These are phyloP conservation scores for Colletotrichum cuscutae DNA, from an alignment of 2,329 filamentous ascomycete species.

Conservation along the genomic window DNA sequence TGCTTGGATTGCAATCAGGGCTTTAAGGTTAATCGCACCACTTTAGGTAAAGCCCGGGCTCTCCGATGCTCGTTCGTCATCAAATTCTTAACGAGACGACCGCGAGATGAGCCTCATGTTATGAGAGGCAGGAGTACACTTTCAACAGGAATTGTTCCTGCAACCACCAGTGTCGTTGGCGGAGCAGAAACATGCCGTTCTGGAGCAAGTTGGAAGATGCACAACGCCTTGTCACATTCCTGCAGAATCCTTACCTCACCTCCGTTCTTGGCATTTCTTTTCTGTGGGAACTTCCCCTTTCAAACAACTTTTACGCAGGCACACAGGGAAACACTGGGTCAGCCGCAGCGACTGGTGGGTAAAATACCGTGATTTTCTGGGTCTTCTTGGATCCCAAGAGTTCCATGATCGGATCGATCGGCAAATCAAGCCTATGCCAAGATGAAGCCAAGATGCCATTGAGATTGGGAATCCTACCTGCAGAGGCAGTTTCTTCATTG, in stretches of 20 bases:
- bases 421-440: slow-evolving; percentile 29
- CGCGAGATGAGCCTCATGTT: background rate
- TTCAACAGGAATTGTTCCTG: background rate
- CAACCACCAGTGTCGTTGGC: background rate
- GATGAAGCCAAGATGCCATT: slow-evolving; percentile 25
- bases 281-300: background rate
- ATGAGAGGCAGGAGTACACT: background rate
- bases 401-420: slow-evolving; percentile 30
- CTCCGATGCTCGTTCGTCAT: background rate
- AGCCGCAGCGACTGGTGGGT: slow-evolving; percentile 10
- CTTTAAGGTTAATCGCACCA: slow-evolving; percentile 21
- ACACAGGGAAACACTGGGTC: background rate
- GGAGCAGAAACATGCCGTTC: background rate
- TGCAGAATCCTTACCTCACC: background rate
- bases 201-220: background rate
- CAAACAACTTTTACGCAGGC: background rate
- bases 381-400: slow-evolving; percentile 1
- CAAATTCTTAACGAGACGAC: background rate
- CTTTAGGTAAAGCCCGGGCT: background rate
- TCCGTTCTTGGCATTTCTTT: background rate
- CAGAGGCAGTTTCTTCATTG: background rate
- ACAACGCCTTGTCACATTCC: background rate
- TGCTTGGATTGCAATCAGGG: slow-evolving; percentile 4
- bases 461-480: slow-evolving; percentile 11
- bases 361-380: background rate